Base-by-base conservation (phyloP, 331 rosid species). In the Rhamnella rubrinervis region DNA sequence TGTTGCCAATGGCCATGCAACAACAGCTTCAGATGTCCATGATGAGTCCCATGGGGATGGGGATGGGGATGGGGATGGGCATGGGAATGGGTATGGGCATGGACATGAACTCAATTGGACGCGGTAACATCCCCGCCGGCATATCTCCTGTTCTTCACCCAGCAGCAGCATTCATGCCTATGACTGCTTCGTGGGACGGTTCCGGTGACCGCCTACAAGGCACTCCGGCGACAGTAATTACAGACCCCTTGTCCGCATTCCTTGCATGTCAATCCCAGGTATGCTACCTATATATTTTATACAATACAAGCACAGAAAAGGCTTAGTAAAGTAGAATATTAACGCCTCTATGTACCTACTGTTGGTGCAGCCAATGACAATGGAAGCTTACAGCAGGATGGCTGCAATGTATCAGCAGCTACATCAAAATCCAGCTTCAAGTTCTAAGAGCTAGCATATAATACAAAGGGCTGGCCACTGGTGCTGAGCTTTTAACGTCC, bases 11-110 rank as follows among this genome's bases (percentile, higher is more conserved):
- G 84, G 72, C 90, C 67, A 71, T 89, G 98, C 98, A 87, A 40
- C 97, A 84, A 39, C 97, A 90, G 31, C 89, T 91, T 61, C 97
- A 88, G 31, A 85, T 93, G 98, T 83, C 96, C 4, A 87, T 91
- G 85, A 87, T 84, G 95, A 61, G 75, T 35, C 88, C 85, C 19
- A 87, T 86, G 85, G 86, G 84, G 13, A 64, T 79, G 72, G 78
- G 77, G 4, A 62, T 71, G 63, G 71, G 63, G 0, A 78, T 88
- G 84, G 83, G 86, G 28, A 71, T 70, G 59, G 75, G 75, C 6
- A 77, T 70, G 60, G 75, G 76, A 7, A 80, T 78, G 71, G 80
- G 80, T 1, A 69, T 86, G 86, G 85, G 86, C 6, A 7, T 28
- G 83, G 91, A 89, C 0, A 73, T 88, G 81, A 83, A 83, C 55